Percentiles rank a stretch among this genome's conserved stretches.
phyloP scores from a whole-genome alignment of 148 eudicot species.

The Rhododendron griersonianum region DNA sequence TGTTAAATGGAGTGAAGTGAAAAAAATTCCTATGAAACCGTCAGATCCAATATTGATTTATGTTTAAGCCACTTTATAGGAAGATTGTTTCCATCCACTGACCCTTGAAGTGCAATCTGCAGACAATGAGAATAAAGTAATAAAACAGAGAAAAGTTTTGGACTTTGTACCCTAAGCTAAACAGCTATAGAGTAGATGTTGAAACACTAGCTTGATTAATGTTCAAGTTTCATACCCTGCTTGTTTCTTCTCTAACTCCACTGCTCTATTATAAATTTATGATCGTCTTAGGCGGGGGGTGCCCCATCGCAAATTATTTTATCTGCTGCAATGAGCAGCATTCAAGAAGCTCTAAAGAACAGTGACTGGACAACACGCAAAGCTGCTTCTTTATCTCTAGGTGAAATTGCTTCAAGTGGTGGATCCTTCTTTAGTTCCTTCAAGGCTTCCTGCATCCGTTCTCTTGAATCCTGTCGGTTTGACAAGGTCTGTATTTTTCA shows the following conservation, averaged over 20 bases:
- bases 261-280: neutral
- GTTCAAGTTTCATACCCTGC: neutral
- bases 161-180: neutral
- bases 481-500: constrained; percentile 56
- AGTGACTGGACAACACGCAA: constrained; percentile 86
- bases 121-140: neutral
- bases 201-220: neutral
- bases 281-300: constrained; percentile 70
- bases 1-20: neutral
- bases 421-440: constrained; percentile 50
- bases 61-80: neutral
- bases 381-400: constrained; percentile 68
- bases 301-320: constrained; percentile 58
- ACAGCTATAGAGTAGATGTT: neutral
- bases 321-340: constrained; percentile 63
- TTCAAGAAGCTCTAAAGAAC: constrained; percentile 72
- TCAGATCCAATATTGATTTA: neutral
- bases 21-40: neutral
- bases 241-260: constrained; percentile 7
- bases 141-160: neutral
- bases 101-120: neutral
- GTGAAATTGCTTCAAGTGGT: constrained; percentile 68
- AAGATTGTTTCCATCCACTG: neutral
- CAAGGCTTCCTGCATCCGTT: constrained; percentile 58
- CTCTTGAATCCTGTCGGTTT: constrained; percentile 84